Evolutionary conservation across 306 rosid genomes (phyloP).

Genomic region (Quercus rubra): DNA sequence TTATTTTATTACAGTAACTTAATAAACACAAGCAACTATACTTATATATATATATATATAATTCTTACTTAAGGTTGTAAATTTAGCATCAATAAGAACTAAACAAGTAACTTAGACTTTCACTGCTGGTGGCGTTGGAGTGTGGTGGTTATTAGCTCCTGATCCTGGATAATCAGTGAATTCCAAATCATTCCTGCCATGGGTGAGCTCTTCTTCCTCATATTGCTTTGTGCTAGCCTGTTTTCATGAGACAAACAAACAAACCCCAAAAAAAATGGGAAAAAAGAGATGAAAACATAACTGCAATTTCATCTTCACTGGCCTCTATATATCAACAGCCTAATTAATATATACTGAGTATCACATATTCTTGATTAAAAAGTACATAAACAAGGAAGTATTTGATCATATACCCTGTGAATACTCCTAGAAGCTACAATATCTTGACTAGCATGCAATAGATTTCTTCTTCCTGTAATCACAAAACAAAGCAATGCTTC

Average conservation of each 20-base stretch:
- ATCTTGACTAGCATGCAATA: not conserved
- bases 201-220: not conserved
- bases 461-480: not conserved
- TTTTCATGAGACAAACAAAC: not conserved
- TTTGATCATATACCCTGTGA: not conserved
- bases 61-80: not conserved
- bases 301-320: no score
- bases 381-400: not conserved
- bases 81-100: not conserved
- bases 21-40: not conserved
- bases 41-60: not conserved
- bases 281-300: no score
- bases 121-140: conserved; percentile 8
- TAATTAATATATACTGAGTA: no score
- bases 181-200: conserved; percentile 6
- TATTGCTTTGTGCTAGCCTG: not conserved
- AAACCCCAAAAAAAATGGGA: no score
- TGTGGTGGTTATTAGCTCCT: conserved; percentile 14
- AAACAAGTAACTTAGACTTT: not conserved
- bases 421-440: not conserved
- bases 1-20: no score
- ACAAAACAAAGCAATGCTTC: not conserved
- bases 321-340: no score
- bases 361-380: not conserved
- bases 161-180: conserved; percentile 5